A percentile compares a stretch with the other conserved stretches of the same genome.
These are phyloP conservation scores for Phellopilus nigrolimitatus DNA, from an alignment of 1,284 basidiomycete genomes.

Conservation along the genomic window DNA sequence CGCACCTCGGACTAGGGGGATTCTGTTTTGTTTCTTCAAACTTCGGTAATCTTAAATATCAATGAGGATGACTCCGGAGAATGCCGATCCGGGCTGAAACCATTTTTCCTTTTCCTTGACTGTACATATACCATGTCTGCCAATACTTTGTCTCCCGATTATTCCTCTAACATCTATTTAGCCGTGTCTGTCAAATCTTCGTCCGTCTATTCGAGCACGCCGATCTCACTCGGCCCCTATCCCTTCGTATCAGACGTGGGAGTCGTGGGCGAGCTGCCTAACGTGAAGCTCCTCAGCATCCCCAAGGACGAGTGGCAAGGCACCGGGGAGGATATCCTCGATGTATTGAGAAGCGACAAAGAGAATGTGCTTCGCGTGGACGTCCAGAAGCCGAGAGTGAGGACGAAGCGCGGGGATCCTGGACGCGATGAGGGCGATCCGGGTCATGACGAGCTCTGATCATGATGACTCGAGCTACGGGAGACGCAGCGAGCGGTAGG, in stretches of 20 bases:
- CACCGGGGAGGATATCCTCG: slow-evolving; percentile 23
- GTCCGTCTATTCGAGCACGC: slow-evolving; percentile 26
- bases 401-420: slow-evolving; percentile 27
- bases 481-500: too few species aligned
- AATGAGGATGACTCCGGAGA: too few species aligned
- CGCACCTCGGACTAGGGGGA: too few species aligned
- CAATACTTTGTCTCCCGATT: slow-evolving; percentile 24
- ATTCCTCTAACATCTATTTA: slow-evolving; percentile 27
- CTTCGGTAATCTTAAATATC: too few species aligned
- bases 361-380: slow-evolving; percentile 30
- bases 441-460: neutral
- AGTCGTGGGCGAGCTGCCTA: slow-evolving; percentile 28
- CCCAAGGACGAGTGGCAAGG: slow-evolving; percentile 27
- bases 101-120: too few species aligned
- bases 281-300: slow-evolving; percentile 31
- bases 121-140: too few species aligned
- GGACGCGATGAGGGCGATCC: neutral
- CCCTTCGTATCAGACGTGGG: slow-evolving; percentile 26
- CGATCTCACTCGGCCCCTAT: slow-evolving; percentile 24
- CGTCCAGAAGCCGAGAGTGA: slow-evolving; percentile 27
- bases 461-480: too few species aligned
- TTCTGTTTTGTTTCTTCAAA: too few species aligned
- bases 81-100: too few species aligned
- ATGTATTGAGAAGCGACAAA: slow-evolving; percentile 21
- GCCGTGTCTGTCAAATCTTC: slow-evolving; percentile 27